Evolutionary conservation across 305 asterid species (phyloP).

Genomic region (Rubia balearica): DNA sequence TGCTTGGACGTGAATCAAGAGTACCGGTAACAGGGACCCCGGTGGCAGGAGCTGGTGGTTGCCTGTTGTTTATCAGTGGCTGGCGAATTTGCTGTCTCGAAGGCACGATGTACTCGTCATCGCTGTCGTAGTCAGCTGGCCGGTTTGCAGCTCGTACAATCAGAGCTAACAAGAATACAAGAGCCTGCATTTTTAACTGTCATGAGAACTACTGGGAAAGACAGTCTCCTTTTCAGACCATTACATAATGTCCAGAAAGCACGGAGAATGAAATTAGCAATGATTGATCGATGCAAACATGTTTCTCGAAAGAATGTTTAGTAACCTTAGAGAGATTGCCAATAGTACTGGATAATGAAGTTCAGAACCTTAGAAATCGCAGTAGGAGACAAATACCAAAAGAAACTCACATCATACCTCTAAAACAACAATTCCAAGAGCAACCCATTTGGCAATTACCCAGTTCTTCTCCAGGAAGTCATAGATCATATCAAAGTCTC

Average conservation of each 20-base stretch:
- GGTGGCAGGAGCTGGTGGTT: constrained; percentile 55
- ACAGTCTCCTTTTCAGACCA: not conserved
- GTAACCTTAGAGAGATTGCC: no score
- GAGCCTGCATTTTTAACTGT: constrained; percentile 53
- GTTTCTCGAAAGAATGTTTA: not conserved
- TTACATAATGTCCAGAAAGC: not conserved
- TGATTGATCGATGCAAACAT: not conserved
- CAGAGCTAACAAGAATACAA: constrained; percentile 81
- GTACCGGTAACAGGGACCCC: constrained; percentile 64
- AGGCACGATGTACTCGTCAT: constrained; percentile 78
- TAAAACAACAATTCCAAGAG: constrained; percentile 68
- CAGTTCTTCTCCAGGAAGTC: constrained; percentile 65
- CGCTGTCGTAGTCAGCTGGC: constrained; percentile 91
- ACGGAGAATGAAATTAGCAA: not conserved
- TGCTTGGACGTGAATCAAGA: constrained; percentile 79
- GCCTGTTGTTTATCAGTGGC: constrained; percentile 66
- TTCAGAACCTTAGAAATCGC: not conserved
- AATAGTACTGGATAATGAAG: not conserved
- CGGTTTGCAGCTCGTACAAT: constrained; percentile 82
- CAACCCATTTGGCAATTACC: constrained; percentile 81
- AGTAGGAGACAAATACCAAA: not conserved
- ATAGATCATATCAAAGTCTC: constrained; percentile 62
- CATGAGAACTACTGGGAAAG: constrained; percentile 14
- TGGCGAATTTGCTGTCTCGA: constrained; percentile 88
- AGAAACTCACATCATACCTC: constrained; percentile 42